phyloP scores from a whole-genome alignment of 108 stramenopile genomes.

The Nitzschia sp. region DNA sequence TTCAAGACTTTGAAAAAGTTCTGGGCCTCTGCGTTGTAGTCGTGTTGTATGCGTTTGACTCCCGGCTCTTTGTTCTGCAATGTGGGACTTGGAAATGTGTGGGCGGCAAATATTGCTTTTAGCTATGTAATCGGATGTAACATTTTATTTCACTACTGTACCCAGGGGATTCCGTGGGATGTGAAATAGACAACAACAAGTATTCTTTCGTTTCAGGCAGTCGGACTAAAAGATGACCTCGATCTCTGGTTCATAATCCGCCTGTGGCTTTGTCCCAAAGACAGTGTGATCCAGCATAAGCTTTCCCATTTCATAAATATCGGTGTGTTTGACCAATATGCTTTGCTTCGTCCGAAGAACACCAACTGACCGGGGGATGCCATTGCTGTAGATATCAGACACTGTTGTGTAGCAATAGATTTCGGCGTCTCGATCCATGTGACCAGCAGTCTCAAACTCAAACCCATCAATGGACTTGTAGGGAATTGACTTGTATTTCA shows the following conservation, averaged over 20 bases:
- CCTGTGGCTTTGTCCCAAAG: not conserved
- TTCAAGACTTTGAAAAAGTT: too few relatives aligned
- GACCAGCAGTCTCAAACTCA: conserved; percentile 61
- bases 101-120: too few relatives aligned
- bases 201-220: too few relatives aligned
- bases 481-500: conserved; percentile 63
- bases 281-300: conserved; percentile 11
- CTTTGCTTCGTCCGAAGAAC: conserved; percentile 19
- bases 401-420: conserved; percentile 11
- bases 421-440: conserved; percentile 39
- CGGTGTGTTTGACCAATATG: conserved; percentile 18
- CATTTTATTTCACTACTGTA: too few relatives aligned
- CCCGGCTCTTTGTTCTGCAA: too few relatives aligned
- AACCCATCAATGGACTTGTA: conserved; percentile 48
- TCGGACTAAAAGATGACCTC: conserved; percentile 4
- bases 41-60: too few relatives aligned
- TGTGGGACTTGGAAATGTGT: too few relatives aligned
- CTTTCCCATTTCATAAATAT: conserved; percentile 30
- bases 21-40: too few relatives aligned
- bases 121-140: too few relatives aligned
- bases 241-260: conserved; percentile 6
- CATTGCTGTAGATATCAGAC: conserved; percentile 8
- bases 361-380: conserved; percentile 12
- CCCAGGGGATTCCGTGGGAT: too few relatives aligned
- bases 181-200: too few relatives aligned